Percentiles rank a stretch among this genome's conserved stretches.
Evolutionary conservation across 768 basidiomycete genomes (phyloP).

Genomic region (Xanthoconium stramineum): DNA sequence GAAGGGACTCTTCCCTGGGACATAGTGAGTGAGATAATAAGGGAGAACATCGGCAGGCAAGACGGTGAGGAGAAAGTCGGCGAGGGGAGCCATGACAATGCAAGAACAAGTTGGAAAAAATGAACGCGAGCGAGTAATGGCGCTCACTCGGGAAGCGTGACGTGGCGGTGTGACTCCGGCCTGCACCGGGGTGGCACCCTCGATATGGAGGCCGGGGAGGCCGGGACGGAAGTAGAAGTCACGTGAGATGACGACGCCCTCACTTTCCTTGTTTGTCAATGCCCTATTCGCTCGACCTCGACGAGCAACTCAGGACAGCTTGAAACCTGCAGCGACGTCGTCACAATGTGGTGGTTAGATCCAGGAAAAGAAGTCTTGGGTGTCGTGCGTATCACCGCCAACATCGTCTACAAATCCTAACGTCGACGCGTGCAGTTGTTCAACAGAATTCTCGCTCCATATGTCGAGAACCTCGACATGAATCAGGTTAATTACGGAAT

Average conservation of each 20-base stretch:
- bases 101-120: conserved; percentile 23
- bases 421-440: conserved; percentile 50
- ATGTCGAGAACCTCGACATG: conserved; percentile 94
- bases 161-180: conserved; percentile 13
- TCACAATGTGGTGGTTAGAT: conserved; percentile 81
- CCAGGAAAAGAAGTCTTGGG: conserved; percentile 83
- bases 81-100: conserved; percentile 63
- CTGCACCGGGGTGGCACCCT: neutral
- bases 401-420: neutral
- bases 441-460: conserved; percentile 89
- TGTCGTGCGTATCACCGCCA: conserved; percentile 43
- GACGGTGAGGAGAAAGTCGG: conserved; percentile 63
- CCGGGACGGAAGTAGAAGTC: conserved; percentile 6
- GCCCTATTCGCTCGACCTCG: conserved; percentile 25
- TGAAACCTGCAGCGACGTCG: conserved; percentile 1
- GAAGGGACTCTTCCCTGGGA: conserved; percentile 55
- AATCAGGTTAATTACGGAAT: conserved; percentile 94
- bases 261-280: conserved; percentile 26
- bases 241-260: conserved; percentile 28
- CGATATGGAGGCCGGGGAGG: neutral
- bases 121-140: conserved; percentile 26
- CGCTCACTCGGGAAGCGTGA: conserved; percentile 28
- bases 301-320: neutral
- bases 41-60: conserved; percentile 47
- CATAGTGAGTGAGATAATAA: conserved; percentile 43